phyloP scores from a whole-genome alignment of 2,329 filamentous ascomycete species.

The Metarhizium humberi region DNA sequence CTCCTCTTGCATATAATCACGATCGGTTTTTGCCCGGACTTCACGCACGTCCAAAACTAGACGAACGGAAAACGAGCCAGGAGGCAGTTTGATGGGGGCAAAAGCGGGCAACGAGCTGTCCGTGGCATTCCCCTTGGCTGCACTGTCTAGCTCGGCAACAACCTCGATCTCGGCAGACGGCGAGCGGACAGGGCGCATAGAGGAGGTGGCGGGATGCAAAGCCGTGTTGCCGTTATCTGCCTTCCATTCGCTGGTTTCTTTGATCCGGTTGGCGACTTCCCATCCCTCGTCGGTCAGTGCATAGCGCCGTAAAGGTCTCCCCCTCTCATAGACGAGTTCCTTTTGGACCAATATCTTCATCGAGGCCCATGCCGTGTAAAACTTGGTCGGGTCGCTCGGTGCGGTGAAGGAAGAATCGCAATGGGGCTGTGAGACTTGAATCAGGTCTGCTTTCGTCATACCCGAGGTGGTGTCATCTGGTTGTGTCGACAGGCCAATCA shows the following conservation, averaged over 20 bases:
- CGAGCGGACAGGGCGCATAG: conserved; percentile 1
- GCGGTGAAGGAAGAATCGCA: conserved; percentile 66
- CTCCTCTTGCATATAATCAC: conserved; percentile 68
- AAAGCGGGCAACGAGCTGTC: conserved; percentile 34
- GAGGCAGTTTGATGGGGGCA: conserved; percentile 50
- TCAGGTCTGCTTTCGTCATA: conserved; percentile 59
- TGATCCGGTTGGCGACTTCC: conserved; percentile 61
- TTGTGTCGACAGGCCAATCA: conserved; percentile 55
- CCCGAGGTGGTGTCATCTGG: conserved; percentile 42
- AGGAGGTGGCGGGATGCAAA: neutral
- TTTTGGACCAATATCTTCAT: conserved; percentile 69
- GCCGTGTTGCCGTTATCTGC: conserved; percentile 12
- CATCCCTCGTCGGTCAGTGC: conserved; percentile 68
- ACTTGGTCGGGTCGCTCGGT: conserved; percentile 56
- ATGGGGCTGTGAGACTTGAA: conserved; percentile 59
- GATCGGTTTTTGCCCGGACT: conserved; percentile 60
- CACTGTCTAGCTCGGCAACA: neutral
- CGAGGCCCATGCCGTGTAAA: conserved; percentile 74
- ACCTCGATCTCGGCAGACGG: conserved; percentile 10
- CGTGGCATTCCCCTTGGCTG: conserved; percentile 8
- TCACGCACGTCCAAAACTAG: conserved; percentile 69
- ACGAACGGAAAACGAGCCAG: conserved; percentile 61
- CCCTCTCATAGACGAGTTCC: conserved; percentile 63
- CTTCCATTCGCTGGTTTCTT: conserved; percentile 35
- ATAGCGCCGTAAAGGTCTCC: conserved; percentile 59